Conservation (phyloP, 345 rosid species). For the Orychophragmus violaceus region DNA sequence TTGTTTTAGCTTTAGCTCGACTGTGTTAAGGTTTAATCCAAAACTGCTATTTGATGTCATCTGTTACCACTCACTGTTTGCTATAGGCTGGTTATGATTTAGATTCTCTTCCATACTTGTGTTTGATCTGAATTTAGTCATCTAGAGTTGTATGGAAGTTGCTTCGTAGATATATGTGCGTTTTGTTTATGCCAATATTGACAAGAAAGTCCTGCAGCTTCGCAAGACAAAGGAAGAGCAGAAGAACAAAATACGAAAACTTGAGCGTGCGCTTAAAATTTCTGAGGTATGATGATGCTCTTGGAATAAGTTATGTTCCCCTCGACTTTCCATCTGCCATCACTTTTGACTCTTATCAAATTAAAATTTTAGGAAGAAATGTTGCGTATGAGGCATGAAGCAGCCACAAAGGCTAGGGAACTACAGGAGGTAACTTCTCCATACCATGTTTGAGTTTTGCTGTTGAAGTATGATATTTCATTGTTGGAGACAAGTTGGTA, state of each 20-base stretch:
- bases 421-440: slow-evolving; percentile 55
- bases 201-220: slow-evolving; percentile 44
- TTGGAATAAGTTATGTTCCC: background rate
- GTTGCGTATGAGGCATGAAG: slow-evolving; percentile 71
- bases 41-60: background rate
- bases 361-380: slow-evolving; percentile 57
- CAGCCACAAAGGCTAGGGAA: slow-evolving; percentile 59
- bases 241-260: slow-evolving; percentile 63
- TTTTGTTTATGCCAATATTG: background rate
- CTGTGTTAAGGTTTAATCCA: background rate
- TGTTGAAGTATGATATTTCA: background rate
- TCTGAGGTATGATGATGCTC: slow-evolving; percentile 60
- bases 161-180: background rate
- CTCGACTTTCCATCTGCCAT: background rate
- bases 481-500: background rate
- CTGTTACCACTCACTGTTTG: background rate
- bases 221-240: slow-evolving; percentile 63
- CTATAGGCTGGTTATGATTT: background rate
- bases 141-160: background rate
- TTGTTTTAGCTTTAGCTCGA: background rate
- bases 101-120: background rate
- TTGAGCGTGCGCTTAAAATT: slow-evolving; percentile 81
- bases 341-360: background rate
- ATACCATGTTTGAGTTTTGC: slow-evolving; percentile 8
- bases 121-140: background rate